Conservation (phyloP, 2,329 filamentous ascomycete genomes). For the Colletotrichum chrysophilum region DNA sequence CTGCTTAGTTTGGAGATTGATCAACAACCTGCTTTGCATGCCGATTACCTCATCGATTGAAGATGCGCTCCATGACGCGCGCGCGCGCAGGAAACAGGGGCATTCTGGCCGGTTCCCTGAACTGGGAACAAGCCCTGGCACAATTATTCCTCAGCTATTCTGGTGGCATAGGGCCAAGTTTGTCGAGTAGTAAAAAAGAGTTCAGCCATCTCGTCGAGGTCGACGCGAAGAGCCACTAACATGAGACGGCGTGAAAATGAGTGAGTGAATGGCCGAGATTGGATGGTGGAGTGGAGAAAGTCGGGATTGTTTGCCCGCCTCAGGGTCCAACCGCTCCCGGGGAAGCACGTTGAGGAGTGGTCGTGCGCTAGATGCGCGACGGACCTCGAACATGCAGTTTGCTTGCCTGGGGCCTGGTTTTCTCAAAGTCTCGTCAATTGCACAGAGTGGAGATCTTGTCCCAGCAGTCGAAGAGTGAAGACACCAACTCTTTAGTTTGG, state of each 20-base stretch:
- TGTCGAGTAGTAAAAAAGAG: not conserved
- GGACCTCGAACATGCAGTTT: not conserved
- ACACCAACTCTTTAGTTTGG: not conserved
- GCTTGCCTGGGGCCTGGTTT: not conserved
- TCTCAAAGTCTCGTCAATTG: not conserved
- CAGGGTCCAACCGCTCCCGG: slow-evolving; percentile 11
- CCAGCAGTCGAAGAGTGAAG: not conserved
- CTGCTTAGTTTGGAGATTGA: not conserved
- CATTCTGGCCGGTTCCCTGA: not conserved
- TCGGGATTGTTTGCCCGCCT: slow-evolving; percentile 6
- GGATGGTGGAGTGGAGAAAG: not conserved
- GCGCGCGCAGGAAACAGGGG: not conserved
- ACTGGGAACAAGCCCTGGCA: not conserved
- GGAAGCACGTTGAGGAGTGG: slow-evolving; percentile 2
- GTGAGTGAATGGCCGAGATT: not conserved
- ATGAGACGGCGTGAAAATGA: slow-evolving; percentile 13
- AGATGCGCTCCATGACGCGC: not conserved
- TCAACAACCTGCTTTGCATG: not conserved
- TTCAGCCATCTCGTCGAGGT: not conserved
- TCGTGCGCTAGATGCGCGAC: not conserved
- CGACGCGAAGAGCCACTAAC: slow-evolving; percentile 3
- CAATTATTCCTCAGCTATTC: not conserved
- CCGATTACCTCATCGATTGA: not conserved
- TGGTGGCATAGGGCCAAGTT: not conserved
- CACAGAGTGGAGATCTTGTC: not conserved